phyloP scores from a whole-genome alignment of 1,284 basidiomycete species.

The Irpex sp. region DNA sequence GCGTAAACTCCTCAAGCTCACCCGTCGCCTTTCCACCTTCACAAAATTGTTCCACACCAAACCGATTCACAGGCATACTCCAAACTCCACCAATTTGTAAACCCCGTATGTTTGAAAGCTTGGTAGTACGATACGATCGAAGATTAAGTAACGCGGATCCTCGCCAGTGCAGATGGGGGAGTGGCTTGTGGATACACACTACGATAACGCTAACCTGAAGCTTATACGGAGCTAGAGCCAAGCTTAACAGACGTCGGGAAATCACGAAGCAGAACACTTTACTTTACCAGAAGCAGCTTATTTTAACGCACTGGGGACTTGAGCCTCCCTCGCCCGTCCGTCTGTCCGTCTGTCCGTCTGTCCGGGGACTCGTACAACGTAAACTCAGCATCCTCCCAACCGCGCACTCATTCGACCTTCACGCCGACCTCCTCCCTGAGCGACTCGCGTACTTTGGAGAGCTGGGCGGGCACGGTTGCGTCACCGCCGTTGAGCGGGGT shows the following conservation, averaged over 20 bases:
- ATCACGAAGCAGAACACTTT: neutral
- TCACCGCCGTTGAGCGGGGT: slow-evolving; percentile 29
- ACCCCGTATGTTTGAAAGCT: neutral
- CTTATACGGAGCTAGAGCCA: neutral
- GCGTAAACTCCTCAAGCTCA: neutral
- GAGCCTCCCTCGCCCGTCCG: neutral
- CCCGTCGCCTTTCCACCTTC: neutral
- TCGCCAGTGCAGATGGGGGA: neutral
- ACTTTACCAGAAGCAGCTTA: neutral
- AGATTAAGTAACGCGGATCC: neutral
- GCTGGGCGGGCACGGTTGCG: slow-evolving; percentile 30
- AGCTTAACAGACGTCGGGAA: neutral
- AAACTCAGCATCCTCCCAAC: neutral
- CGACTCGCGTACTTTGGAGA: slow-evolving; percentile 31
- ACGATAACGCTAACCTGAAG: neutral
- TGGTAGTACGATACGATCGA: neutral
- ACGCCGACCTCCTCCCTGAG: slow-evolving; percentile 23
- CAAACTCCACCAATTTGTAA: neutral
- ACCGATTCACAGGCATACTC: neutral
- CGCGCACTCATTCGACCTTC: neutral
- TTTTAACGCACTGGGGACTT: neutral
- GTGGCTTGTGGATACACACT: neutral
- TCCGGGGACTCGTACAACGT: too few species aligned
- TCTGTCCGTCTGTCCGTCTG: too few species aligned
- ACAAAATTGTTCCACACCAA: neutral